phyloP scores from a whole-genome alignment of 2,329 filamentous ascomycete genomes.

The Monosporascus sp. region DNA sequence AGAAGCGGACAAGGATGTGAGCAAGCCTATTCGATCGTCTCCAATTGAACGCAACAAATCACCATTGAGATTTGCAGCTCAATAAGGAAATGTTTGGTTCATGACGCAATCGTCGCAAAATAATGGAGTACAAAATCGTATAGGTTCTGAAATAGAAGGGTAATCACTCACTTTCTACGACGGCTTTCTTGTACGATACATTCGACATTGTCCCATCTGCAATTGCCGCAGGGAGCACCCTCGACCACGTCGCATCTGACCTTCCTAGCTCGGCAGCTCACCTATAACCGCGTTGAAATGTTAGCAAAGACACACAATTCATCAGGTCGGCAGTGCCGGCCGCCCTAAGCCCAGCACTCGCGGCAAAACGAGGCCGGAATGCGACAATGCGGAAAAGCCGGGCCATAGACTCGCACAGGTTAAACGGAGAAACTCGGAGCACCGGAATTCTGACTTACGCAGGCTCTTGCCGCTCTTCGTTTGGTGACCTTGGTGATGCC shows the following conservation, averaged over 20 bases:
- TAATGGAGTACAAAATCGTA: slow-evolving; percentile 5
- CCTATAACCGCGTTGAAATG: not conserved
- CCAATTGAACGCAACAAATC: not conserved
- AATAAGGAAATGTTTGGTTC: slow-evolving; percentile 8
- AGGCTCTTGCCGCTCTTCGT: slow-evolving; percentile 84
- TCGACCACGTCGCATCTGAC: slow-evolving; percentile 93
- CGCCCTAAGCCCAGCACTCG: not conserved
- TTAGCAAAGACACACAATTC: not conserved
- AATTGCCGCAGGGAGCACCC: slow-evolving; percentile 82
- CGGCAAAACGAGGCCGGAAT: not conserved
- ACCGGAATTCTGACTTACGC: slow-evolving; percentile 51
- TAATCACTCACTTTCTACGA: slow-evolving; percentile 68
- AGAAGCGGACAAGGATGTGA: slow-evolving; percentile 18
- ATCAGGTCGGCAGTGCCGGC: not conserved
- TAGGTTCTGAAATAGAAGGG: not conserved
- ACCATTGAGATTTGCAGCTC: slow-evolving; percentile 14
- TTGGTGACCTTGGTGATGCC: slow-evolving; percentile 54
- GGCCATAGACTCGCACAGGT: not conserved
- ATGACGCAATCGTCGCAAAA: slow-evolving; percentile 13
- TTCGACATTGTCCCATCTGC: slow-evolving; percentile 72
- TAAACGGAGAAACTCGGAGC: not conserved
- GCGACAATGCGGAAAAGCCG: not conserved
- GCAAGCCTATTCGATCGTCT: slow-evolving; percentile 14
- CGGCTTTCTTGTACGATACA: slow-evolving; percentile 77
- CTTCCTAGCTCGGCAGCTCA: slow-evolving; percentile 72